Evolutionary conservation across 2,329 filamentous ascomycete genomes (phyloP), one percentile per base, ranked within the genome.

Genomic region (Sordariomycetes sp.): DNA sequence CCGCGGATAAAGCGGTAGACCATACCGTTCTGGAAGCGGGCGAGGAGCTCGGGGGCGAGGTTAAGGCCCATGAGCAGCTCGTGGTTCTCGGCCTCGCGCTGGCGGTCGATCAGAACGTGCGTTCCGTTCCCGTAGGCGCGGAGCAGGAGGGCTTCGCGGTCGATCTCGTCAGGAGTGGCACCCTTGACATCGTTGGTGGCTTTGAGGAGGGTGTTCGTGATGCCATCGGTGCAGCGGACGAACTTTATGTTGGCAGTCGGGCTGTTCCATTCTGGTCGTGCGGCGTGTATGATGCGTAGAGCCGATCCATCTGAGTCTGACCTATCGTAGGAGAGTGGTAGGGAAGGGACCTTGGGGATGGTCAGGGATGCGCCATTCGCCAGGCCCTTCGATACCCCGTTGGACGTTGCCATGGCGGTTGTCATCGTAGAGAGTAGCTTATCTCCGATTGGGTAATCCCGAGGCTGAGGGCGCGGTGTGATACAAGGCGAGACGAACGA

Each of bases 121-220:
- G 94, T 97, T 62, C 92, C 90, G 70, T 94, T 87, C 65, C 94
- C 94, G 72, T 97, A 99, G 61, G 94, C 94, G 65, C 94, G 85
- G 67, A 99, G 82, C 62, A 99, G 79, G 64, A 97, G 83, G 37
- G 94, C 89, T 63, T 96, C 89, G 61, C 81, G 80, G 72, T 97
- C 92, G 64, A 93, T 80, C 65, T 91, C 81, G 57, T 91, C 83
- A n/a, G 67, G 62, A 55, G 89, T 86, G 63, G 87, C 77, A 55
- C 88, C 89, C 1, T 76, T 70, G 28, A 78, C 78, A 64, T 78
- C 81, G 70, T 90, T 89, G 68, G 88, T 74, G n/a, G 86, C 85
- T 71, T 92, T 92, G 62, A 91, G 78, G 54, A 93, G 77, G 55
- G 92, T 97, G 74, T 99, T 99, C 64, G 94, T 99, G 74, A 97